Evolutionary conservation across 805 yeast species (phyloP), one percentile per base, ranked within the genome.

Genomic region (Priceomyces haplophilus): DNA sequence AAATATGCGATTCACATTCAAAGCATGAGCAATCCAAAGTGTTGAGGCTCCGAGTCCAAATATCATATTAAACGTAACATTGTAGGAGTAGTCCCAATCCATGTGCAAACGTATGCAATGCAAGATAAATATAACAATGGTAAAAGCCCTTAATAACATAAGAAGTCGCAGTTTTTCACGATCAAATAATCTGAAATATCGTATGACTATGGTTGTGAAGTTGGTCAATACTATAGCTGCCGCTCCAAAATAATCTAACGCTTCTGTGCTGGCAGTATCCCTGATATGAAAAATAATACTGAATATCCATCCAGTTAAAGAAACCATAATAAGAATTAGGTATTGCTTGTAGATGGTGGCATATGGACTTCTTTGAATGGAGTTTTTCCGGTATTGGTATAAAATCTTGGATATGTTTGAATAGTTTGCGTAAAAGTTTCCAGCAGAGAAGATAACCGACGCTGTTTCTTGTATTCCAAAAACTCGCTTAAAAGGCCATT

Each of bases 241-340:
- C 2, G 76, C 76, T 1, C 75, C 75, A 38, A 58, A 57, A 49
- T 71, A 71, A 45, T 71, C 76, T 31, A 70, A 46, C 3, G 68
- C 56, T 45, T 71, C 76, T 4, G 75, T 68, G 7, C 55, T 6
- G 0, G 68, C 52, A 24, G 51, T 53, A 44, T 71, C 76, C 30
- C 73, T 51, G 13, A 58, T 59, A 45, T 71, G 76, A 47, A 68
- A 71, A 11, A 68, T 31, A 4, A 62, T 53, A 41, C 73, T 66
- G 43, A 58, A 63, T 1, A 45, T 29, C 76, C 76, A 71, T 1
- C 73, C 75, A 4, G 55, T 33, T 40, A 66, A 44, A 5, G 66
- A 56, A 1, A 65, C 52, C 2, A 48, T 34, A 5, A 69, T 37
- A 19, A 67, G 51, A 3, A 50, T 33, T 16, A 64, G 42, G 42